phyloP scores from a whole-genome alignment of 2,329 filamentous ascomycete genomes.

The Pseudogymnoascus sp. region DNA sequence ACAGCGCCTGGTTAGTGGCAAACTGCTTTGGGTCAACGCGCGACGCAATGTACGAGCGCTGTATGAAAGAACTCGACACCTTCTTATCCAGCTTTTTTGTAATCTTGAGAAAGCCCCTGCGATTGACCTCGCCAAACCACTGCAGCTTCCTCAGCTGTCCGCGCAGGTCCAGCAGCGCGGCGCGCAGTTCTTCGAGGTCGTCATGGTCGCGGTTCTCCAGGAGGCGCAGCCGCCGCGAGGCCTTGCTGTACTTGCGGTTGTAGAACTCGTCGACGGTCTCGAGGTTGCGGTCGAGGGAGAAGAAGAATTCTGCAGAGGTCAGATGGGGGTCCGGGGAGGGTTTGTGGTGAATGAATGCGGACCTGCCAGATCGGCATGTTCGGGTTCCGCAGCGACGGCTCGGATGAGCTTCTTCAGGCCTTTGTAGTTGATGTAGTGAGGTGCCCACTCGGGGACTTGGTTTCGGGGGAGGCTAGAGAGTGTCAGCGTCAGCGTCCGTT shows the following conservation, averaged over 20 bases:
- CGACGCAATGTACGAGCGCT: constrained; percentile 78
- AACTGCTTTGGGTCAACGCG: constrained; percentile 88
- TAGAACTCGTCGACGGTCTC: constrained; percentile 96
- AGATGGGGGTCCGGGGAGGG: constrained; percentile 28
- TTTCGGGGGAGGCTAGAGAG: constrained; percentile 62
- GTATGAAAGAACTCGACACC: constrained; percentile 65
- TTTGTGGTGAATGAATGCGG: constrained; percentile 36
- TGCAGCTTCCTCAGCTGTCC: constrained; percentile 83
- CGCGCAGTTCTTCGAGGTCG: constrained; percentile 85
- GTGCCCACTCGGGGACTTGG: constrained; percentile 81
- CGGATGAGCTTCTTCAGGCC: constrained; percentile 94
- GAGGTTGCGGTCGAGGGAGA: constrained; percentile 89
- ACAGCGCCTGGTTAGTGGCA: constrained; percentile 61
- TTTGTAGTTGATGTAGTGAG: constrained; percentile 83
- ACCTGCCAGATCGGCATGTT: constrained; percentile 81
- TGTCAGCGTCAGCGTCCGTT: not conserved
- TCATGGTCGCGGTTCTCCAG: constrained; percentile 76
- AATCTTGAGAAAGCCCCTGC: constrained; percentile 92
- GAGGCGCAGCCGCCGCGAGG: constrained; percentile 73
- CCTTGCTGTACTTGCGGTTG: constrained; percentile 88
- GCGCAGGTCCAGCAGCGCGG: constrained; percentile 79
- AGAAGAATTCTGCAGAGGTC: constrained; percentile 76
- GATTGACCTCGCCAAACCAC: constrained; percentile 97
- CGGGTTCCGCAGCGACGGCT: constrained; percentile 55
- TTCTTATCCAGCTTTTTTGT: constrained; percentile 99